Base-by-base conservation (phyloP, 805 yeast genomes). In the Ogataea glucozyma region DNA sequence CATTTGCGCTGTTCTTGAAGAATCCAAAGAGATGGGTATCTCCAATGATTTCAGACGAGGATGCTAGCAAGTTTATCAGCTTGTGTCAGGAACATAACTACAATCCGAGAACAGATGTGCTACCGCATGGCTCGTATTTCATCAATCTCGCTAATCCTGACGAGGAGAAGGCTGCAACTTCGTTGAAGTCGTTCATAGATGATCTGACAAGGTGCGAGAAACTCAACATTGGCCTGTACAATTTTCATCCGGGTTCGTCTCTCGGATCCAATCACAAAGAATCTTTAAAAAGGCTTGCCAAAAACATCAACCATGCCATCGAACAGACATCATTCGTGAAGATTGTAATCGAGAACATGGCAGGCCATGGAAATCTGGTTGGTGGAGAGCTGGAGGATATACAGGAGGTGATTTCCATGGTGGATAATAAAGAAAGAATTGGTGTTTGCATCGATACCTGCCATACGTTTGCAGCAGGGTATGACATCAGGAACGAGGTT, bases 391-490 rank as follows among this genome's bases (percentile, higher is more conserved):
- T 91, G 21, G 79, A 85, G 50, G 98, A 93, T 57, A 70, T 93
- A 36, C 70, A 74, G 21, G 76, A 75, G 17, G 90, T 93, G 12
- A 88, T 93, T 32, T 83, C 78, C 26, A 58, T 79, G 71, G 77
- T 93, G n/a, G 85, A 88, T 1, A 78, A 89, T 57, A 90, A 90
- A 62, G 60, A 66, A 1, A 73, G 99, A 43, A 83, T 93, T n/a
- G 98, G 99, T 4, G 96, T 93, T 1, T 93, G 99, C 61, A 74
- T 93, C 12, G 99, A 93, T 62, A 93, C 98, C 0, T 93, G 99
- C 61, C 99, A 93, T 64, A 73, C 96, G 0, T 89, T 87, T 70
- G 97, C 98, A 1, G 96, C 98, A 1, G 99, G 99, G 1, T 90
- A 87, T 61, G 97, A 93, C 59, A 73, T 93, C 34, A 66, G 81